These are phyloP conservation scores for Saccharomyces hybrid DNA, from an alignment of 1,139 yeast species.

Conservation along the genomic window DNA sequence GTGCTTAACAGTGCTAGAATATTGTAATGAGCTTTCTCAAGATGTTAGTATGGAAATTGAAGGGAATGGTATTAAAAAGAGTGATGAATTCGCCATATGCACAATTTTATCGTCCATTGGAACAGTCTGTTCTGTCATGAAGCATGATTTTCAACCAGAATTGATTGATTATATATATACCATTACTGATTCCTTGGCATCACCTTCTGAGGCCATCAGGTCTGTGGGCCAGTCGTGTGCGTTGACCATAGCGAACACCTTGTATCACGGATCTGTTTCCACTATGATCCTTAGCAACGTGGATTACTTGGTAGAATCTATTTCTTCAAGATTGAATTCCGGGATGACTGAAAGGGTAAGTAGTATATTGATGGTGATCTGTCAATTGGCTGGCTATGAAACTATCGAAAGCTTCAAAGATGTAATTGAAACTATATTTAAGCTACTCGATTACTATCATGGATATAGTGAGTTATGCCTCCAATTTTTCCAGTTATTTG, in stretches of 20 bases:
- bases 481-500: constrained; percentile 68
- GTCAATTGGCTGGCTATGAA: constrained; percentile 61
- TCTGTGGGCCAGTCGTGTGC: constrained; percentile 42
- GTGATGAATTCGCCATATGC: constrained; percentile 13
- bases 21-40: constrained; percentile 23
- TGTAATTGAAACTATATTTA: constrained; percentile 63
- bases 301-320: constrained; percentile 73
- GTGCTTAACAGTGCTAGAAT: constrained; percentile 19
- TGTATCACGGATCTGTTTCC: constrained; percentile 52
- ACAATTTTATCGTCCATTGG: constrained; percentile 37
- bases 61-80: constrained; percentile 8
- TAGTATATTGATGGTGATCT: constrained; percentile 56
- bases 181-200: constrained; percentile 48
- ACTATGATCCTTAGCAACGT: constrained; percentile 55
- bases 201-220: constrained; percentile 38
- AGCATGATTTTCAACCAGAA: constrained; percentile 39
- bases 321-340: constrained; percentile 60
- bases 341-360: constrained; percentile 72
- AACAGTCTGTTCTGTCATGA: constrained; percentile 35
- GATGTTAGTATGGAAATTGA: constrained; percentile 16
- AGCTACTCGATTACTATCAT: constrained; percentile 73
- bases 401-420: constrained; percentile 65
- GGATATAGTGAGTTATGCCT: constrained; percentile 67
- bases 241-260: constrained; percentile 41
- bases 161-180: constrained; percentile 51